Conservation (phyloP, 257 asterid species). For the Penstemon davidsonii region DNA sequence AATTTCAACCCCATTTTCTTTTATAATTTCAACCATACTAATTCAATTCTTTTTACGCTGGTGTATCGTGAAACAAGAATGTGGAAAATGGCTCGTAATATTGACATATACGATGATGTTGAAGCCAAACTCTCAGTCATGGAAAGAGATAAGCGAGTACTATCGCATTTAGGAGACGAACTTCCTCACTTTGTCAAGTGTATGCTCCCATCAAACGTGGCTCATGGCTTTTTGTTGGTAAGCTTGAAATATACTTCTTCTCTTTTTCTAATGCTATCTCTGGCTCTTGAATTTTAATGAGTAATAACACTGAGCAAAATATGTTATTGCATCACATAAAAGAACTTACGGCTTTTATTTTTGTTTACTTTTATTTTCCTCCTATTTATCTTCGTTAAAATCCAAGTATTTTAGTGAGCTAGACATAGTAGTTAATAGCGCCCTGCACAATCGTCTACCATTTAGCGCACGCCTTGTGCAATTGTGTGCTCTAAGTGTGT, state of each 20-base stretch:
- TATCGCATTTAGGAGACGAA: conserved; percentile 41
- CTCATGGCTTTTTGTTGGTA: conserved; percentile 94
- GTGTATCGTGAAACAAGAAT: conserved; percentile 26
- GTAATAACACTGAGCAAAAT: no score
- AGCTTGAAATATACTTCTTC: conserved; percentile 20
- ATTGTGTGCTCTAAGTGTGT: no score
- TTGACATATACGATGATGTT: conserved; percentile 56
- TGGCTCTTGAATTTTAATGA: no score
- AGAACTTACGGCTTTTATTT: background rate
- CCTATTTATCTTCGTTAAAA: background rate
- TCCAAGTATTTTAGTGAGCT: no score
- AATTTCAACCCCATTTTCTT: background rate
- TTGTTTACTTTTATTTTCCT: background rate
- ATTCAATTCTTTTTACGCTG: conserved; percentile 17
- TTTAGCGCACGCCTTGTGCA: no score
- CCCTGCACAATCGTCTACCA: no score
- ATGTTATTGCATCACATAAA: background rate
- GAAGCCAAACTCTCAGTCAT: conserved; percentile 58
- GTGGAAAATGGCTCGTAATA: conserved; percentile 43
- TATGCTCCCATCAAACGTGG: conserved; percentile 93
- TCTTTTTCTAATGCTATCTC: background rate
- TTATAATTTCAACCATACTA: no score
- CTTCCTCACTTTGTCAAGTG: conserved; percentile 66
- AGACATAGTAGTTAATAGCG: no score
- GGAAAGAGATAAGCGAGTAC: conserved; percentile 66